phyloP scores from a whole-genome alignment of 805 yeast species.

The Kluyveromyces starmeri region DNA sequence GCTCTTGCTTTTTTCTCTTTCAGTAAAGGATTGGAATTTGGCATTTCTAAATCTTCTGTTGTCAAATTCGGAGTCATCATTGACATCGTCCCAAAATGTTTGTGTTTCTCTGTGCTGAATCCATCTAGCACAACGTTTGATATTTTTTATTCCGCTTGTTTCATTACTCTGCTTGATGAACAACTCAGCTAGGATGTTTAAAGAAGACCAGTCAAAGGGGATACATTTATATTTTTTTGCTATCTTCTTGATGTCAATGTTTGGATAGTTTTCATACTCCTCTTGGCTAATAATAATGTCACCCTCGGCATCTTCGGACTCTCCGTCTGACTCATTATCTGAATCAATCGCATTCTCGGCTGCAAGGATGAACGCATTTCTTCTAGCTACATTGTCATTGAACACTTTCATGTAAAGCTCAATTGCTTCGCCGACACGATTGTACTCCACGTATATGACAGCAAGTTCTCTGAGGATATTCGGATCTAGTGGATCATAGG shows the following conservation, averaged over 20 bases:
- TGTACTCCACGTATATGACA: constrained; percentile 38
- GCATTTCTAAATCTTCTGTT: constrained; percentile 46
- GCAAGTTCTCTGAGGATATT: constrained; percentile 55
- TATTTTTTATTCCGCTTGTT: constrained; percentile 50
- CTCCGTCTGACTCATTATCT: constrained; percentile 23
- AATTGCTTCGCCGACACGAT: constrained; percentile 65
- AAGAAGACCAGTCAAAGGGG: constrained; percentile 76
- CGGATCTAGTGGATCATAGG: constrained; percentile 49
- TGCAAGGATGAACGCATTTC: constrained; percentile 28
- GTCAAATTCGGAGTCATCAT: constrained; percentile 80
- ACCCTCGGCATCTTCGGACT: constrained; percentile 12
- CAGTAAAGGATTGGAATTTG: constrained; percentile 34
- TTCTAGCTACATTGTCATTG: constrained; percentile 44
- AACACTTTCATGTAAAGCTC: constrained; percentile 56
- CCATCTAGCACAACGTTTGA: constrained; percentile 75
- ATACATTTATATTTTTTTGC: constrained; percentile 32
- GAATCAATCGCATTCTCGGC: constrained; percentile 26
- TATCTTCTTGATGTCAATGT: constrained; percentile 24
- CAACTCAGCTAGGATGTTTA: constrained; percentile 76
- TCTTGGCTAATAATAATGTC: constrained; percentile 14
- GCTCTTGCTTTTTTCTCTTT: constrained; percentile 30
- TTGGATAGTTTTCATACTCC: constrained; percentile 23
- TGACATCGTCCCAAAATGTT: constrained; percentile 36
- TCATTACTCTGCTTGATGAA: constrained; percentile 49
- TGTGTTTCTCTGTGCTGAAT: constrained; percentile 57